These are phyloP conservation scores for Colletotrichum spaethianum DNA, from an alignment of 2,329 filamentous ascomycete genomes.

Conservation along the genomic window DNA sequence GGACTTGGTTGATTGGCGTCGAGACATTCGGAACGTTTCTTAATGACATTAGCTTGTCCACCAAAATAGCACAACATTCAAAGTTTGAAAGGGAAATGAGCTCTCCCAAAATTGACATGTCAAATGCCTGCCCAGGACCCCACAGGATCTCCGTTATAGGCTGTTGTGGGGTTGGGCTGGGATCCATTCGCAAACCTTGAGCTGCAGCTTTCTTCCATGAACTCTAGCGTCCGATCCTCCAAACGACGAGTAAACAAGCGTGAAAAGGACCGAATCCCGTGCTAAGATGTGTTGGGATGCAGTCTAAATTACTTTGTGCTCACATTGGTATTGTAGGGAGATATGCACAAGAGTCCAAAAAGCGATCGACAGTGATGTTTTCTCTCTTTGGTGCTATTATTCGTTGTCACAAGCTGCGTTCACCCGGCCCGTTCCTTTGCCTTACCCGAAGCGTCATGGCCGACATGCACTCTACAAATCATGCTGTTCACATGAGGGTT, in stretches of 20 bases:
- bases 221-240: neutral
- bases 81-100: slow-evolving; percentile 1
- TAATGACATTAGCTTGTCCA: neutral
- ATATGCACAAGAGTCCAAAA: neutral
- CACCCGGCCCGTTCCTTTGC: neutral
- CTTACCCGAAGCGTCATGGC: no score
- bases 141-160: neutral
- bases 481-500: neutral
- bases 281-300: neutral
- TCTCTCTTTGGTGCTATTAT: no score
- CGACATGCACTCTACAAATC: neutral
- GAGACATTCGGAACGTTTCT: neutral
- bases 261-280: neutral
- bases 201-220: neutral
- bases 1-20: neutral
- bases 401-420: neutral
- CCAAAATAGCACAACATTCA: neutral
- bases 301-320: neutral
- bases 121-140: neutral
- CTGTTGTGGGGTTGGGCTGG: neutral
- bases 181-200: slow-evolving; percentile 3
- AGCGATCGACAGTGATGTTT: neutral
- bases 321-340: neutral
- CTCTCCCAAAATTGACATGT: neutral
- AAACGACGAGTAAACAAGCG: slow-evolving; percentile 7